phyloP scores from a whole-genome alignment of 306 rosid species.

The Cucumis cinereus region DNA sequence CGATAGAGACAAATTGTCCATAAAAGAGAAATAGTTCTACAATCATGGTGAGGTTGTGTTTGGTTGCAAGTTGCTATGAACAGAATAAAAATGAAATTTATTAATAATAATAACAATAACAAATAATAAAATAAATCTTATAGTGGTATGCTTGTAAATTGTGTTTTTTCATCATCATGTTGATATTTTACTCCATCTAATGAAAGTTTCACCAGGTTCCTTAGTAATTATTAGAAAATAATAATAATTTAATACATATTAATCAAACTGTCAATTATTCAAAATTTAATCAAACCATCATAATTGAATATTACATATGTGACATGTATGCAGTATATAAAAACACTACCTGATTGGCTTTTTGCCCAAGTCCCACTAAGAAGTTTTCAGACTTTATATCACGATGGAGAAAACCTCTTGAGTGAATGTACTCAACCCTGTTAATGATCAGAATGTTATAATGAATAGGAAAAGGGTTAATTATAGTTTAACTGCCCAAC shows the following conservation, averaged over 20 bases:
- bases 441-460: slow-evolving; percentile 61
- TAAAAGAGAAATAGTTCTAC: neutral
- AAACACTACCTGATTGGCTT: slow-evolving; percentile 81
- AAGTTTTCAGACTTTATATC: slow-evolving; percentile 99
- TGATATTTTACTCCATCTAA: neutral
- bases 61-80: neutral
- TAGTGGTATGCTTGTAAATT: neutral
- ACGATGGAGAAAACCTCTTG: slow-evolving; percentile 99
- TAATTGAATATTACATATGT: neutral
- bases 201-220: neutral
- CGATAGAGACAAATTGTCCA: slow-evolving; percentile 6
- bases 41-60: neutral
- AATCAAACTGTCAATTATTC: no score
- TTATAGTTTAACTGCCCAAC: slow-evolving; percentile 5
- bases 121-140: neutral
- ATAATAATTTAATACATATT: neutral
- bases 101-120: neutral
- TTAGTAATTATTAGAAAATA: neutral
- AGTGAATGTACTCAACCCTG: slow-evolving; percentile 98
- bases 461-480: slow-evolving; percentile 5
- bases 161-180: neutral
- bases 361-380: slow-evolving; percentile 96
- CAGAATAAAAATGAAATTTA: neutral
- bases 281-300: no score
- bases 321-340: neutral